Base-by-base conservation (phyloP, 2,329 filamentous ascomycete species). In the Aspergillus aculeatus region DNA sequence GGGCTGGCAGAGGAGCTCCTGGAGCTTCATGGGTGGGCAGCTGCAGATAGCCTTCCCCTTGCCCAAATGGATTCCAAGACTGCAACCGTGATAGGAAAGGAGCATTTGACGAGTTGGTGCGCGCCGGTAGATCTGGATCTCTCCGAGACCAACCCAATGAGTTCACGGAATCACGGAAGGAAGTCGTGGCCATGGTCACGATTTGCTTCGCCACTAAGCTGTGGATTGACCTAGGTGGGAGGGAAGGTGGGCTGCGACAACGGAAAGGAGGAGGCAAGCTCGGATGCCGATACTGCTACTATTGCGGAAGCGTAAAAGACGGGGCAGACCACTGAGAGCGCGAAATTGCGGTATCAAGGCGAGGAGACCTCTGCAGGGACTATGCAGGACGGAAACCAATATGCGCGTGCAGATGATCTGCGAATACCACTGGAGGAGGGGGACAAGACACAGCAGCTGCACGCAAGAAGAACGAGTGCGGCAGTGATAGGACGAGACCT, bases 141-240 rank as follows among this genome's bases (percentile, higher is more conserved):
- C 94, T 87, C 69, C 94, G 89, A 71, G 91, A 91, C 95, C 95
- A 98, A 62, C 95, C 95, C 71, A 98, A 80, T 61, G 92, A 95
- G 82, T 91, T 96, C 83, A 98, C 92, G 23, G 91, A 96, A 78
- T 97, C 92, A 74, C 93, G 87, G 77, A 99, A 98, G 50, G 91
- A 91, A 67, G 87, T 83, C 54, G 71, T 66, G 14, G 72, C 65
- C 72, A 74, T 74, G 54, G 47, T 63, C 29, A 53, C 59, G 51
- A 59, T 58, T 57, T 44, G 56, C 57, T 51, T 63, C 31, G 57
- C 48, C 49, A 44, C 24, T 24, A 49, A 35, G 35, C 35, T 21
- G 14, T 47, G 57, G 23, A 29, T n/a, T 26, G 23, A 26, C 29
- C 58, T 47, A 38, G 47, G 24, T 29, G 31, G 16, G 29, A 35